Percentiles rank a stretch among this genome's conserved stretches.
Conservation (phyloP, 2,329 filamentous ascomycete species). For the Colletotrichum horii region DNA sequence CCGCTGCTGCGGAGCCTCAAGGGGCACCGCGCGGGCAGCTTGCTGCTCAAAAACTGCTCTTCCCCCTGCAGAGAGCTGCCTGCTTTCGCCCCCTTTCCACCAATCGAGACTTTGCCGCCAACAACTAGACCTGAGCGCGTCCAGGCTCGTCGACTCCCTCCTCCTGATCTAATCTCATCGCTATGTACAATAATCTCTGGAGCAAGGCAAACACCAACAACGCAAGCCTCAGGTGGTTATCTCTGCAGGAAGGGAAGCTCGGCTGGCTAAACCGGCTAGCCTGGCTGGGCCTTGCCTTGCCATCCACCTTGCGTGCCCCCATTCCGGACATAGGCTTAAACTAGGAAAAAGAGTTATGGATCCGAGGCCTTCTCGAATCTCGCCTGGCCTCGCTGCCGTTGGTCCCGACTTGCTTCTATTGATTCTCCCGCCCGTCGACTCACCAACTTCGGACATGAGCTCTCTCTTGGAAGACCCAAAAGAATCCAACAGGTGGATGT, state of each 20-base stretch:
- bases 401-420: not conserved
- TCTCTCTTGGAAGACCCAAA: not conserved
- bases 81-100: conserved; percentile 2
- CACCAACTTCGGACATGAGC: not conserved
- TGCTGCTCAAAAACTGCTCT: not conserved
- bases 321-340: not conserved
- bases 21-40: not conserved
- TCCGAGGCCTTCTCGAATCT: not conserved
- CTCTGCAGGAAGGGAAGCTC: not conserved
- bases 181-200: not conserved
- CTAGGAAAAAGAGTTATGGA: not conserved
- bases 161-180: not conserved
- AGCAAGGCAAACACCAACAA: not conserved
- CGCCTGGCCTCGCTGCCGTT: not conserved
- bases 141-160: not conserved
- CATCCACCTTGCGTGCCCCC: not conserved
- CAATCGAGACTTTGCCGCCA: conserved; percentile 12
- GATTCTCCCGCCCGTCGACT: not conserved
- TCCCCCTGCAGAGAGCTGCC: conserved; percentile 4
- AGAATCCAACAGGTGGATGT: not conserved
- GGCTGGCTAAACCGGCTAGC: not conserved
- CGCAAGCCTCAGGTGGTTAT: not conserved
- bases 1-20: not conserved
- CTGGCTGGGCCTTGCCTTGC: not conserved
- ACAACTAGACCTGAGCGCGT: not conserved